Conservation (phyloP, 2,329 filamentous ascomycete species). For the Onygenales sp. region DNA sequence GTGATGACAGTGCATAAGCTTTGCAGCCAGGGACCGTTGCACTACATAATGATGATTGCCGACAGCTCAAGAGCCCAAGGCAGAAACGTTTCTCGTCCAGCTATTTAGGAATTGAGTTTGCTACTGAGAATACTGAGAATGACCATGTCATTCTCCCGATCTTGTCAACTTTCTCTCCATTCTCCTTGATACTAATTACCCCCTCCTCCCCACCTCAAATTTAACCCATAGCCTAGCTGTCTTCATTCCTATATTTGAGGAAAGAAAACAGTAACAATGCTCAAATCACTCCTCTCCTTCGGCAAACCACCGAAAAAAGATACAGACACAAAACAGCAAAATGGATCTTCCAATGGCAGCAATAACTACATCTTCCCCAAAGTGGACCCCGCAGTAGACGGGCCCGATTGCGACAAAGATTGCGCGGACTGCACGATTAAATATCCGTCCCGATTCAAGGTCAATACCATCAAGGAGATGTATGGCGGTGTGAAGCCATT, state of each 20-base stretch:
- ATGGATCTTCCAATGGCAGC: background rate
- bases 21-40: too few relatives aligned
- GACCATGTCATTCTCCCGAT: background rate
- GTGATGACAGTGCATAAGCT: background rate
- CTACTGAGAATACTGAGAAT: background rate
- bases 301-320: background rate
- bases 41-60: background rate
- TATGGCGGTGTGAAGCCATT: constrained; percentile 81
- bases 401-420: constrained; percentile 80
- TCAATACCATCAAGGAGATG: constrained; percentile 66
- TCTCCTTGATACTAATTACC: too few relatives aligned
- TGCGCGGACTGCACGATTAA: constrained; percentile 70
- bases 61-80: background rate
- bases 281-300: background rate
- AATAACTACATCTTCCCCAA: constrained; percentile 57
- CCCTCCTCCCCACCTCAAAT: background rate
- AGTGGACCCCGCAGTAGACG: constrained; percentile 65
- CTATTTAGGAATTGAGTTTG: background rate
- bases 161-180: background rate
- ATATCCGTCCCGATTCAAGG: constrained; percentile 63
- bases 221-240: background rate
- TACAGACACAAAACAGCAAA: background rate
- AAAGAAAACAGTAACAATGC: background rate
- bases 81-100: background rate
- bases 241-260: background rate